Conservation (phyloP, 139 green algal genomes). For the Coccomyxa sp. region DNA sequence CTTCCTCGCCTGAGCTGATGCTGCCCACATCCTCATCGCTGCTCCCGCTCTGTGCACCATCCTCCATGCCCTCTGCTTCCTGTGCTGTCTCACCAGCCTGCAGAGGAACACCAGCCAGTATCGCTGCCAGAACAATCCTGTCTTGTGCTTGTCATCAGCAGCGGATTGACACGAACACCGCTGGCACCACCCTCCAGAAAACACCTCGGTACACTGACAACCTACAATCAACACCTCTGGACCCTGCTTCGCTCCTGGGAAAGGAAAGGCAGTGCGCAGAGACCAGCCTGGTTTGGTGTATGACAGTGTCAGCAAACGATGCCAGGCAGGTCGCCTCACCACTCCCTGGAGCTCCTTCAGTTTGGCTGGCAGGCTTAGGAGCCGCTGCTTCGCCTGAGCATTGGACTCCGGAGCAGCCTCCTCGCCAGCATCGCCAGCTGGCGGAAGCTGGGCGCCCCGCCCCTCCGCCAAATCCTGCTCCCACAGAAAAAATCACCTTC, state of each 20-base stretch:
- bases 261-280: no score
- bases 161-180: no score
- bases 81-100: conserved; percentile 4
- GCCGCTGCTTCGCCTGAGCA: neutral
- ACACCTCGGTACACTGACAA: no score
- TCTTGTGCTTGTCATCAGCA: neutral
- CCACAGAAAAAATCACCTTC: neutral
- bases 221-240: no score
- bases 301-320: neutral
- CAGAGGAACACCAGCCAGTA: neutral
- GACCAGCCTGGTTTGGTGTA: neutral
- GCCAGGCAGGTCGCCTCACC: neutral
- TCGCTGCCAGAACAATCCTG: no score
- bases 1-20: conserved; percentile 11
- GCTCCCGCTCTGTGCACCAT: conserved; percentile 5
- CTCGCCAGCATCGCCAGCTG: neutral
- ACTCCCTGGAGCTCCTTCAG: neutral
- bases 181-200: no score
- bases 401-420: neutral
- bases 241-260: no score
- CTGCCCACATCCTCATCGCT: conserved; percentile 6
- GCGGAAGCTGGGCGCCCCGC: neutral
- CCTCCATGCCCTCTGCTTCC: conserved; percentile 1
- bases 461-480: neutral
- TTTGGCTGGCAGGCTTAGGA: neutral